A percentile compares a stretch with the other conserved stretches of the same genome.
Evolutionary conservation across 768 basidiomycete species (phyloP).

Genomic region (Gloeostereum incarnatum): DNA sequence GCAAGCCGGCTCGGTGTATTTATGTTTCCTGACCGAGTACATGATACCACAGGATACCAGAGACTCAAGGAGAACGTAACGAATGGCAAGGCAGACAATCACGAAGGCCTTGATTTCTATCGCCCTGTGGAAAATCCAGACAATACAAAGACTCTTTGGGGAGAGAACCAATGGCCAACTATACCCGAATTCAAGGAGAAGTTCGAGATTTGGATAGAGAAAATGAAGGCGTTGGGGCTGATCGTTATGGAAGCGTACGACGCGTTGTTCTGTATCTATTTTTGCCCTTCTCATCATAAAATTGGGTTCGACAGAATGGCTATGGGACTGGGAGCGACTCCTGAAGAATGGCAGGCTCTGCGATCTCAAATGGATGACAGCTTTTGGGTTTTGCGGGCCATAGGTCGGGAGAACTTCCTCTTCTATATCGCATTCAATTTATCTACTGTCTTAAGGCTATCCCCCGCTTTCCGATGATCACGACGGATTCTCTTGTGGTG

Average conservation of each 20-base stretch:
- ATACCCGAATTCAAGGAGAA: conserved; percentile 48
- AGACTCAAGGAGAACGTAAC: conserved; percentile 81
- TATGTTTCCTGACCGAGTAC: neutral
- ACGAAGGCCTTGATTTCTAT: conserved; percentile 82
- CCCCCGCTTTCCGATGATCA: conserved; percentile 75
- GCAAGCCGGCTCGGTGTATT: conserved; percentile 1
- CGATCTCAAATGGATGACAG: conserved; percentile 68
- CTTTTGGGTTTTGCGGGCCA: conserved; percentile 86
- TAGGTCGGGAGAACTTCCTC: conserved; percentile 35
- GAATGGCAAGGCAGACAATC: conserved; percentile 74
- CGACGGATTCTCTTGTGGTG: conserved; percentile 84
- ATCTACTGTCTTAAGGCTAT: conserved; percentile 44
- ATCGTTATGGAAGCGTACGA: conserved; percentile 82
- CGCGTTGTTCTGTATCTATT: neutral
- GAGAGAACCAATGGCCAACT: conserved; percentile 81
- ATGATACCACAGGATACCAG: conserved; percentile 53
- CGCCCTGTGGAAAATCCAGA: conserved; percentile 62
- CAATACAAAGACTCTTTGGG: conserved; percentile 65
- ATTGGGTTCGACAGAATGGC: conserved; percentile 52
- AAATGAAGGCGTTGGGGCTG: conserved; percentile 78
- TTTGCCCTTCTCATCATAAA: neutral
- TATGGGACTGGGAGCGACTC: conserved; percentile 63
- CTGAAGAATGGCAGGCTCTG: conserved; percentile 61
- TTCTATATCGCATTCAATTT: neutral
- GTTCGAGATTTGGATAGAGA: conserved; percentile 70